Percentiles rank a stretch among this genome's conserved stretches.
phyloP scores from a whole-genome alignment of 257 asterid species.

The Plectranthus barbatus region DNA sequence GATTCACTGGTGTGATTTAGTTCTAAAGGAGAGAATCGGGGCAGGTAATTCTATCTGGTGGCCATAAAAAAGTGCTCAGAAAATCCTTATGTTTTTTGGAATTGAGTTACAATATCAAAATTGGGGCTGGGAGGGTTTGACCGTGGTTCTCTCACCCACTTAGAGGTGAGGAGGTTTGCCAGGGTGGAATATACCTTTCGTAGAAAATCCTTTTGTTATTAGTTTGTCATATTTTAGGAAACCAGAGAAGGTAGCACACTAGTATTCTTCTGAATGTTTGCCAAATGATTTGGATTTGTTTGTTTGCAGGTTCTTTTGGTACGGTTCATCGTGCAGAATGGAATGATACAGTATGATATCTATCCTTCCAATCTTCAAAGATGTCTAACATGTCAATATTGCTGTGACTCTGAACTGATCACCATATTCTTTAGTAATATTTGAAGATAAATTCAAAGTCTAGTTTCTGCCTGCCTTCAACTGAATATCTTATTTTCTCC shows the following conservation, averaged over 20 bases:
- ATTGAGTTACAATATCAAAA: no score
- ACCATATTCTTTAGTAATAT: background rate
- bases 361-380: slow-evolving; percentile 13
- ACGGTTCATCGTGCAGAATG: slow-evolving; percentile 90
- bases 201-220: background rate
- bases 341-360: slow-evolving; percentile 71
- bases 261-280: slow-evolving; percentile 3
- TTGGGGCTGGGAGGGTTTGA: no score
- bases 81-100: background rate
- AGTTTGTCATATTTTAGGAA: background rate
- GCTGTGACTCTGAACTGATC: slow-evolving; percentile 5
- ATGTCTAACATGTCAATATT: background rate
- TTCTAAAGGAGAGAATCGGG: slow-evolving; percentile 71
- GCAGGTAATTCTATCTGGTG: slow-evolving; percentile 48
- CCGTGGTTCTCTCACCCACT: no score
- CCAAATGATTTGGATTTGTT: slow-evolving; percentile 13
- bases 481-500: slow-evolving; percentile 2
- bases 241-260: background rate
- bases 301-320: slow-evolving; percentile 81
- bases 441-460: background rate
- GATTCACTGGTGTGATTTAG: slow-evolving; percentile 80
- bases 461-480: slow-evolving; percentile 2
- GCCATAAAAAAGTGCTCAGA: slow-evolving; percentile 8
- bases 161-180: no score
- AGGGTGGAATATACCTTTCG: no score